Conservation (phyloP, 495 filamentous ascomycete species). For the Choiromyces venosus region DNA sequence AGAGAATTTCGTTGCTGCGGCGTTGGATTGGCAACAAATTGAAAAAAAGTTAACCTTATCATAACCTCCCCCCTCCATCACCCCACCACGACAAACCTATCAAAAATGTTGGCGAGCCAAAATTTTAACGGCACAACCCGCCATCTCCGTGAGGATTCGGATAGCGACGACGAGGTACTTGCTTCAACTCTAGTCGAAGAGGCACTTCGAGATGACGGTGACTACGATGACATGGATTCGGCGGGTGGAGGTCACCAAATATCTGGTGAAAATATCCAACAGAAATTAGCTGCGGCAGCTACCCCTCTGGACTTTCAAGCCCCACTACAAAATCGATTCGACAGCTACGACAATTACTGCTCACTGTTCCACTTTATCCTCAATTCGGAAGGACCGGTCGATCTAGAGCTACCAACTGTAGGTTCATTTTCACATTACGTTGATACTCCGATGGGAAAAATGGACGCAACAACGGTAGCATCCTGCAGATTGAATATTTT, state of each 20-base stretch:
- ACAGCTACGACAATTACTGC: constrained; percentile 99
- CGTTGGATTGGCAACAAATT: constrained; percentile 9
- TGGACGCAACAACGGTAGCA: neutral
- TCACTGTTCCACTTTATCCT: constrained; percentile 97
- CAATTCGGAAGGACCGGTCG: constrained; percentile 96
- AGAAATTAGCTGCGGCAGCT: constrained; percentile 79
- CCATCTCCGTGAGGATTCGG: constrained; percentile 33
- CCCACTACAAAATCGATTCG: constrained; percentile 88
- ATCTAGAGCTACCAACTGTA: constrained; percentile 91
- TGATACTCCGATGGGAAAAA: constrained; percentile 2
- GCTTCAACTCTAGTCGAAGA: constrained; percentile 37
- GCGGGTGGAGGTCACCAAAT: constrained; percentile 28
- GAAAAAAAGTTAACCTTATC: constrained; percentile 26
- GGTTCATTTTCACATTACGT: constrained; percentile 44
- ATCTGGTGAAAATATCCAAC: constrained; percentile 71
- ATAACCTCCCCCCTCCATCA: constrained; percentile 8
- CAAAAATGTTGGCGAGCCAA: constrained; percentile 27
- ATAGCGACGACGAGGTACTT: constrained; percentile 40
- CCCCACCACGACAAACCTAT: constrained; percentile 10
- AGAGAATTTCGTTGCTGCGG: neutral
- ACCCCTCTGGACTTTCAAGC: constrained; percentile 93
- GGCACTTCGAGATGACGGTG: constrained; percentile 44
- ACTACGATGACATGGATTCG: constrained; percentile 46
- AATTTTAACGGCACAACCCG: constrained; percentile 33
- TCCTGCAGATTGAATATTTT: neutral